Evolutionary conservation across 768 basidiomycete genomes (phyloP), one percentile per base, ranked within the genome.

Genomic region (Mrakia blollopis): DNA sequence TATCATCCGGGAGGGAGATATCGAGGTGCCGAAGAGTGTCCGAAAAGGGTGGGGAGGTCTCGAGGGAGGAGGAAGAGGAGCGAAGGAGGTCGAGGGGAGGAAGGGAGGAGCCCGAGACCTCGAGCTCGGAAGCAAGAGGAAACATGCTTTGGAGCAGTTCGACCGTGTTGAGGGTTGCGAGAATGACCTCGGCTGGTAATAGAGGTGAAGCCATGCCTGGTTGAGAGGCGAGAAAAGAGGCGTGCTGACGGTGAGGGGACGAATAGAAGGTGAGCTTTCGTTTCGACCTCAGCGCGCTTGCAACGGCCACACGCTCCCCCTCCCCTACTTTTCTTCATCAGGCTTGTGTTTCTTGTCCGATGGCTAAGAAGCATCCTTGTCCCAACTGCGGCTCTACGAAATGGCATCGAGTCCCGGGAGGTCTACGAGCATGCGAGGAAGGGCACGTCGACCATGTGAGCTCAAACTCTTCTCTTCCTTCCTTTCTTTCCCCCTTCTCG

Each of bases 331-430:
- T 28, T 35, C 30, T 30, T 30, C 6, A 35, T 11, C 32, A 39
- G 10, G 44, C 21, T 57, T 9, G 25, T 23, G 4, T 16, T 3
- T 25, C 57, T n/a, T n/a, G 44, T 7, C 44, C 25, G 57, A 57
- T 57, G 57, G 57, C 57, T 28, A 57, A n/a, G 57, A 57, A 57
- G 25, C 57, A 25, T 23, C 50, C 50, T n/a, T 68, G 65, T 16
- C 37, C 39, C 1, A 35, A 9, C 35, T 97, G 94, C 81, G 89
- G 91, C 13, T 94, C 93, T 32, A 88, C 88, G 70, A 88, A 90
- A 82, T 97, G 93, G 93, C 89, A 92, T 80, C 94, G 92, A 81
- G 92, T 93, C 77, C 88, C 89, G 16, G 87, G 89, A 50, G 94
- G 94, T 0, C 86, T 91, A 61, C 87, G 94, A 61, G 89, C 90